Conservation (phyloP, 148 eudicot species). For the Vaccinium corymbosum region DNA sequence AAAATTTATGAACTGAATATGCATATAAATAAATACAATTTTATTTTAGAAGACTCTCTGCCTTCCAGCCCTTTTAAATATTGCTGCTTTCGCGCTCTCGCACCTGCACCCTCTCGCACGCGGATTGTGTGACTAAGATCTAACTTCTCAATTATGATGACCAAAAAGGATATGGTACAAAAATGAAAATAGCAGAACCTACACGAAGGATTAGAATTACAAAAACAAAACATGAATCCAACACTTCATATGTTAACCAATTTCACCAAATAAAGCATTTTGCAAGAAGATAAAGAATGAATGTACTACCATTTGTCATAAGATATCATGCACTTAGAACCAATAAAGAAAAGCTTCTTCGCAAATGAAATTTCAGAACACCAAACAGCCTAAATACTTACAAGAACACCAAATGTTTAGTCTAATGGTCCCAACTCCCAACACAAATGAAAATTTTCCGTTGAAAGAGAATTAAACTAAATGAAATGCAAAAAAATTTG, state of each 20-base stretch:
- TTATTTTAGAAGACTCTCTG: too few relatives aligned
- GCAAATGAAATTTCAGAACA: neutral
- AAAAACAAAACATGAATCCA: neutral
- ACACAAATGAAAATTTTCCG: neutral
- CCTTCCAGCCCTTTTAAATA: too few relatives aligned
- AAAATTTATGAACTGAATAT: too few relatives aligned
- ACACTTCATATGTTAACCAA: neutral
- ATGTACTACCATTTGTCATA: neutral
- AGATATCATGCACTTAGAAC: neutral
- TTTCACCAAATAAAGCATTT: neutral
- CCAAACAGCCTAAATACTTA: neutral
- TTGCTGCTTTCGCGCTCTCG: too few relatives aligned
- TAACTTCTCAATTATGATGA: too few relatives aligned
- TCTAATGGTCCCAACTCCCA: neutral
- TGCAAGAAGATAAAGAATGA: neutral
- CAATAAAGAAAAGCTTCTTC: neutral
- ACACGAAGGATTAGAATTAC: neutral
- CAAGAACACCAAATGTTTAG: neutral
- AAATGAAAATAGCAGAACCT: neutral
- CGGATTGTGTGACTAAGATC: too few relatives aligned
- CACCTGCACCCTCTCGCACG: too few relatives aligned
- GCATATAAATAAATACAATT: too few relatives aligned
- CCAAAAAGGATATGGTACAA: neutral
- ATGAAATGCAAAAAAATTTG: neutral
- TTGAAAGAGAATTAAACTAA: neutral